Evolutionary conservation across 768 basidiomycete genomes (phyloP), one percentile per base, ranked within the genome.

Genomic region (Termitomyces heimii): DNA sequence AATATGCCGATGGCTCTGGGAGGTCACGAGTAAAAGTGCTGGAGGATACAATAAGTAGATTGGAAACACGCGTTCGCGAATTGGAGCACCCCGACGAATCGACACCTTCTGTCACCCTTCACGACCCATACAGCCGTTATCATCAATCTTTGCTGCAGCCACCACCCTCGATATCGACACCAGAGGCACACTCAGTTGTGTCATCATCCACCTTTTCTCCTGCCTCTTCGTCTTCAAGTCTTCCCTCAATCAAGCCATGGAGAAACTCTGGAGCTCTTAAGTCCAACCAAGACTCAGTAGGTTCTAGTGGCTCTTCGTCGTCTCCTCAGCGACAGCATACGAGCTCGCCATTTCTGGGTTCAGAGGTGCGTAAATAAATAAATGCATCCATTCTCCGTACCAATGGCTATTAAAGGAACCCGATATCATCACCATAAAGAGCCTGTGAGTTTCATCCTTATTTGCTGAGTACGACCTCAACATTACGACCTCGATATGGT

Each of bases 1-100:
- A 89, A 70, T 89, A 88, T 67, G 75, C 82, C 6, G 86, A 88
- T 63, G 83, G 82, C 5, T 78, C 77, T 32, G 79, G 79, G 43
- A 79, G 83, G 57, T 82, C 87, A 20, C 73, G 80, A 54, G 86
- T 82, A 3, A 77, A 84, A 63, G 72, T 76, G 5, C 68, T 89
- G 20, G 84, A 86, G 65, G 84, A 85, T 37, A 78, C 82, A 1
- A 72, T 88, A 24, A 71, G 76, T 0, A 73, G 80, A 31, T 70
- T 88, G 35, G 79, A 80, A 66, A 76, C 81, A 40, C 77, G 85
- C 39, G 71, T 89, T 8, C 72, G 73, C 48, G 83, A 85, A 58
- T 69, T 83, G 29, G 82, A 85, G 63, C 71, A 84, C 54, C 83
- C 83, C 0, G 76, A 77, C 3, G 72, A 72, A 12, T 68, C 70